Base-by-base conservation (phyloP, 1,284 basidiomycete genomes). In the Anthracocystis walkeri region DNA sequence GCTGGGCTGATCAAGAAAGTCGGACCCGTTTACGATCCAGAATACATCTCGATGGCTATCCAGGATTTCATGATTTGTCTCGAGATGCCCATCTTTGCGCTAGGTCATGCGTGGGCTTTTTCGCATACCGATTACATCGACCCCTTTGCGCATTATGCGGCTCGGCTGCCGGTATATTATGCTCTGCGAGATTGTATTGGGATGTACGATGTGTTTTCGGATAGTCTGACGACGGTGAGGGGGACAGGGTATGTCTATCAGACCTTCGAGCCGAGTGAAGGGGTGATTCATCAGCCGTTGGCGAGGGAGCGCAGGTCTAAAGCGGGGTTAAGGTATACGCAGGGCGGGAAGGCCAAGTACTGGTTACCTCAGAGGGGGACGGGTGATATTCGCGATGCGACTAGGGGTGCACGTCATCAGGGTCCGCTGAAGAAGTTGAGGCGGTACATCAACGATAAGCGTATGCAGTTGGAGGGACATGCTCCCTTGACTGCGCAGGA, bases 11-110 rank as follows among this genome's bases (percentile, higher is more conserved):
- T 99, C 84, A 90, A 87, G 35, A 89, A 88, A 53, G 90, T 78
- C 20, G 78, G 86, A 25, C 92, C 93, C 4, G 96, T 97, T 85
- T 92, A 90, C 14, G 93, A 96, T 84, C 88, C 88, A n/a, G 93
- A 96, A 7, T 80, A 82, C 60, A 70, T 84, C 40, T 80, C 82
- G 18, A 57, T 83, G 31, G 82, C 82, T 4, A 57, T 84, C 33
- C 82, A 83, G 50, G 83, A 84, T 40, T 72, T 79, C 11, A 72
- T 84, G 51, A 94, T 98, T 80, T 97, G 94, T 86, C 88, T 97
- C 65, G 96, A 99, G 87, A 98, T 99, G 96, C 95, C 96, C 0
- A 87, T 98, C 65, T 99, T 99, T 83, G 95, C 97, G 0, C 88
- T 97, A 51, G 92, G 93, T 2, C 97, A 99, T 86, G 90, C 92